Evolutionary conservation across 1,139 yeast species (phyloP).

Genomic region (Entelexis sorbosivorans): DNA sequence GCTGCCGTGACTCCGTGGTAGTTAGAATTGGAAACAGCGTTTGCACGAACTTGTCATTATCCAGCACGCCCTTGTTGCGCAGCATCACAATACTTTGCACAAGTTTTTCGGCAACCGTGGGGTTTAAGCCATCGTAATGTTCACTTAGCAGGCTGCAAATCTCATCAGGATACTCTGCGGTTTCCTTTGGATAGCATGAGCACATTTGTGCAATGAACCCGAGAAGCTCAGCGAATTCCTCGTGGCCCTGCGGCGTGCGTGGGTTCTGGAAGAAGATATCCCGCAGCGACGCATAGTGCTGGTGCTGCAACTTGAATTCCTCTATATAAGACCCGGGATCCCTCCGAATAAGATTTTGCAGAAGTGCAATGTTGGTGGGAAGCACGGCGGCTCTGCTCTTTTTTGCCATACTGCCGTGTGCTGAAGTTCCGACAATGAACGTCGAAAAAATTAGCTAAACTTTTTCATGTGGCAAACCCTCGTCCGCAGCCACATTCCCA

Average conservation of each 20-base stretch:
- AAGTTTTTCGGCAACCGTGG: conserved; percentile 80
- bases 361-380: conserved; percentile 64
- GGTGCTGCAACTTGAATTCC: conserved; percentile 82
- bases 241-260: conserved; percentile 43
- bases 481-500: not conserved
- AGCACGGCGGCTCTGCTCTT: conserved; percentile 19
- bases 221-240: conserved; percentile 70
- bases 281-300: conserved; percentile 81
- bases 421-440: not conserved
- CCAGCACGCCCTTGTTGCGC: conserved; percentile 72
- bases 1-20: conserved; percentile 61
- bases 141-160: conserved; percentile 53
- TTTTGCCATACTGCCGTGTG: conserved; percentile 11
- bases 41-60: conserved; percentile 70
- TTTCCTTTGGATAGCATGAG: conserved; percentile 78
- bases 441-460: conserved; percentile 4
- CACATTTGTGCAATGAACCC: conserved; percentile 92
- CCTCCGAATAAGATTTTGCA: conserved; percentile 84
- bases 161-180: conserved; percentile 73
- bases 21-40: conserved; percentile 76
- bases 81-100: conserved; percentile 82
- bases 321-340: conserved; percentile 89
- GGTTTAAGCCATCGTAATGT: conserved; percentile 72
- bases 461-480: conserved; percentile 1
- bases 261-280: conserved; percentile 67